phyloP scores from a whole-genome alignment of 2,329 filamentous ascomycete species.

The Penicillium sp. region DNA sequence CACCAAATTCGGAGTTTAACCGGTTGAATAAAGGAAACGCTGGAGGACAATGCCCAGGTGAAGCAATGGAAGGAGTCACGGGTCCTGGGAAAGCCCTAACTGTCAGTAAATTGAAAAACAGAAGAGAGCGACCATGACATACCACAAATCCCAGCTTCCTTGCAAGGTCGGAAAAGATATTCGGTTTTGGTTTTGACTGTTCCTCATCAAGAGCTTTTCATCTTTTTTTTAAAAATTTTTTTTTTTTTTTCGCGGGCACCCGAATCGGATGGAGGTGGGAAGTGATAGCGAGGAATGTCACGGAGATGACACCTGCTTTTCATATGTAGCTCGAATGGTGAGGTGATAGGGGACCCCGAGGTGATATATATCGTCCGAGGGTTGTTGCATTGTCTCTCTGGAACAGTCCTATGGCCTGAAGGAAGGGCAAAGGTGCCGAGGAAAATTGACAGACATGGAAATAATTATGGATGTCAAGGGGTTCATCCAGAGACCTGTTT shows the following conservation, averaged over 20 bases:
- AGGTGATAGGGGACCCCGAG: too few species aligned
- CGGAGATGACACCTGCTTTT: too few species aligned
- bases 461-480: not conserved
- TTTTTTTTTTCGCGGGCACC: too few species aligned
- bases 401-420: not conserved
- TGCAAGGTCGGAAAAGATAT: not conserved
- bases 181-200: not conserved
- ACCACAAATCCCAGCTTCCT: not conserved
- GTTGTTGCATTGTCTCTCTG: not conserved
- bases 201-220: not conserved
- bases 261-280: not conserved
- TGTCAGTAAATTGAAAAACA: not conserved
- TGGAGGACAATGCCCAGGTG: not conserved
- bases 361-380: not conserved
- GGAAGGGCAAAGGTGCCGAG: not conserved
- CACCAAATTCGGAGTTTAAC: not conserved
- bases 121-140: not conserved
- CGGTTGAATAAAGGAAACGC: not conserved
- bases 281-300: not conserved
- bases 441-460: not conserved
- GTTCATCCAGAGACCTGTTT: not conserved
- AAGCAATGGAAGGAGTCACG: not conserved
- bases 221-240: too few species aligned
- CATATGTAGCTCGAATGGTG: too few species aligned
- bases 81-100: not conserved